Evolutionary conservation across 306 rosid genomes (phyloP).

Genomic region (Dicorynia guianensis): DNA sequence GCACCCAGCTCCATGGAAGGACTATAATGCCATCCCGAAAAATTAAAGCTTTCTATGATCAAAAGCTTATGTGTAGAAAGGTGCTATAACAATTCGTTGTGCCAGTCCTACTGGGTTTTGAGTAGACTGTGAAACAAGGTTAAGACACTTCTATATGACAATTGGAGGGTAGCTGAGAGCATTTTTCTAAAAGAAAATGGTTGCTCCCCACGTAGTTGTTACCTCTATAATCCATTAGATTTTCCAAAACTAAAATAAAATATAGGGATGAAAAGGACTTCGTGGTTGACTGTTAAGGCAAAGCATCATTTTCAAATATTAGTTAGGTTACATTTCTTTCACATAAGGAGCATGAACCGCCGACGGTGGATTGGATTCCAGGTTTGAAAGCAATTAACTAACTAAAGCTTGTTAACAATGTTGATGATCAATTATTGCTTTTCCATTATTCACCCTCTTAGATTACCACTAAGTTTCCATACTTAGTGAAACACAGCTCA

Average conservation of each 20-base stretch:
- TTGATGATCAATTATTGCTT: constrained; percentile 35
- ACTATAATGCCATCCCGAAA: constrained; percentile 40
- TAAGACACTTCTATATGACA: constrained; percentile 46
- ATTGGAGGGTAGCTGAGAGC: constrained; percentile 46
- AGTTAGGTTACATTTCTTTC: constrained; percentile 39
- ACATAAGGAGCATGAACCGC: constrained; percentile 37
- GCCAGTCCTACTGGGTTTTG: constrained; percentile 2
- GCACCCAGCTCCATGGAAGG: constrained; percentile 32
- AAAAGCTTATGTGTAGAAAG: constrained; percentile 37
- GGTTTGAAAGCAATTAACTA: constrained; percentile 59
- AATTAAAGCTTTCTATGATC: constrained; percentile 27
- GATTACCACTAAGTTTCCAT: constrained; percentile 16
- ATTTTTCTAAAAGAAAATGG: constrained; percentile 44
- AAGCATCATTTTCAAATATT: constrained; percentile 52
- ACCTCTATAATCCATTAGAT: constrained; percentile 41
- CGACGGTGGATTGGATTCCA: constrained; percentile 50
- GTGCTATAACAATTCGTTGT: constrained; percentile 12
- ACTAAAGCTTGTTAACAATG: constrained; percentile 46
- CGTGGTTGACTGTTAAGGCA: constrained; percentile 61
- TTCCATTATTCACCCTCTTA: constrained; percentile 9
- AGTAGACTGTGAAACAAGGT: constrained; percentile 39
- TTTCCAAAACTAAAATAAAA: constrained; percentile 40
- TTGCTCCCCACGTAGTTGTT: constrained; percentile 76
- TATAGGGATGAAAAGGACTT: constrained; percentile 58
- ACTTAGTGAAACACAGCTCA: constrained; percentile 38